These are phyloP conservation scores for Lactifluus pinguis DNA, from an alignment of 768 basidiomycete species.

Conservation along the genomic window DNA sequence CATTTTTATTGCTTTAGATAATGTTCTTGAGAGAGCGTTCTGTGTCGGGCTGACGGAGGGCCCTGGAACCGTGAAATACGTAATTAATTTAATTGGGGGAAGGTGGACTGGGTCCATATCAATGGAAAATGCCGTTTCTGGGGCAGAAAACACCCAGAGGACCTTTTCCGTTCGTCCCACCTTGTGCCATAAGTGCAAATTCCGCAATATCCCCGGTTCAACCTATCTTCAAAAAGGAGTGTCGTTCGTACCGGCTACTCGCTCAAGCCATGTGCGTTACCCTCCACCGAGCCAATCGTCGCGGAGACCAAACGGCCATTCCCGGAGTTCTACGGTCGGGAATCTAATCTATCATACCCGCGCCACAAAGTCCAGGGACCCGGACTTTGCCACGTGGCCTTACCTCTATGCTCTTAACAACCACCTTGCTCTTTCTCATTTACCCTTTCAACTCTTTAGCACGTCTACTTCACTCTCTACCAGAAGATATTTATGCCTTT, in stretches of 20 bases:
- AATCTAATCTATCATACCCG: slow-evolving; percentile 16
- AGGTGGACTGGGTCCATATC: slow-evolving; percentile 13
- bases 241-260: not conserved
- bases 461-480: slow-evolving; percentile 51
- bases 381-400: slow-evolving; percentile 16
- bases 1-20: slow-evolving; percentile 36
- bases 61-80: slow-evolving; percentile 22
- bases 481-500: slow-evolving; percentile 72
- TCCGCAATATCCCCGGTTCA: slow-evolving; percentile 18
- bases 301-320: slow-evolving; percentile 18
- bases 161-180: slow-evolving; percentile 12
- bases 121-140: slow-evolving; percentile 22
- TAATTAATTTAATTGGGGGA: slow-evolving; percentile 21
- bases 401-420: slow-evolving; percentile 20
- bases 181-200: slow-evolving; percentile 9
- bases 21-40: slow-evolving; percentile 25
- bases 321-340: slow-evolving; percentile 10
- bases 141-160: slow-evolving; percentile 13
- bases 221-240: not conserved
- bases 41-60: slow-evolving; percentile 19
- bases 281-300: slow-evolving; percentile 10
- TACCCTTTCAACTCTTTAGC: slow-evolving; percentile 10
- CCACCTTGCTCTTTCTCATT: not conserved
- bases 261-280: slow-evolving; percentile 14
- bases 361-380: slow-evolving; percentile 21